Conservation (phyloP, 192 early-diverging fungal species). For the Radiomyces spectabilis region DNA sequence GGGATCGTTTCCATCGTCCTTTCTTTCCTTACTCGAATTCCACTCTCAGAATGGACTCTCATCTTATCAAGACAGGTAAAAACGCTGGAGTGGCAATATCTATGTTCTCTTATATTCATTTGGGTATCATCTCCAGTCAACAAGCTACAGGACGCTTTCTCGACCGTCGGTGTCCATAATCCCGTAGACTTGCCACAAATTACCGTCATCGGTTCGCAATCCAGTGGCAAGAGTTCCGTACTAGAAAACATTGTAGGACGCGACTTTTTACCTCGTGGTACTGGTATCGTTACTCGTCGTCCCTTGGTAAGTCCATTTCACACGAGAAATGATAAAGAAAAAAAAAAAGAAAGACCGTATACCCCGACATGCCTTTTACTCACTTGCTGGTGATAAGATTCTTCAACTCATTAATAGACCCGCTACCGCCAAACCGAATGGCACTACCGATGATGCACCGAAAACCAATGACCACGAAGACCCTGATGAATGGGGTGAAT, state of each 20-base stretch:
- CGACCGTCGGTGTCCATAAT: conserved; percentile 84
- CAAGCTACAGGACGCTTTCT: conserved; percentile 84
- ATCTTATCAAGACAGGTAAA: conserved; percentile 43
- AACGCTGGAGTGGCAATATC: no score
- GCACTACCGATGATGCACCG: conserved; percentile 14
- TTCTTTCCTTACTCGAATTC: not conserved
- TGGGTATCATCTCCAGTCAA: conserved; percentile 43
- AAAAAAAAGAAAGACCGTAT: no score
- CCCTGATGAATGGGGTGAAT: conserved; percentile 97
- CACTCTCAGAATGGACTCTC: conserved; percentile 35
- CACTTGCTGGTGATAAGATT: conserved; percentile 9
- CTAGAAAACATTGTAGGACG: conserved; percentile 99
- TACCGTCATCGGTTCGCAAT: conserved; percentile 80
- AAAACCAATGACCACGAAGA: conserved; percentile 38
- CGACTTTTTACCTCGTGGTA: conserved; percentile 97
- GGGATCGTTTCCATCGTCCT: not conserved
- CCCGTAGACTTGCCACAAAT: conserved; percentile 88
- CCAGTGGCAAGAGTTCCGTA: conserved; percentile 93
- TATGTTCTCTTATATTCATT: not conserved
- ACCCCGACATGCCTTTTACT: no score
- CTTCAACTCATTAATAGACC: conserved; percentile 97
- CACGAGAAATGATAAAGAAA: no score
- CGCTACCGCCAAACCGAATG: conserved; percentile 39
- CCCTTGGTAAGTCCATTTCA: conserved; percentile 71
- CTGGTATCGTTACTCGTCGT: conserved; percentile 95